Evolutionary conservation across 306 rosid genomes (phyloP), one percentile per base, ranked within the genome.

Genomic region (Trifolium fragiferum): DNA sequence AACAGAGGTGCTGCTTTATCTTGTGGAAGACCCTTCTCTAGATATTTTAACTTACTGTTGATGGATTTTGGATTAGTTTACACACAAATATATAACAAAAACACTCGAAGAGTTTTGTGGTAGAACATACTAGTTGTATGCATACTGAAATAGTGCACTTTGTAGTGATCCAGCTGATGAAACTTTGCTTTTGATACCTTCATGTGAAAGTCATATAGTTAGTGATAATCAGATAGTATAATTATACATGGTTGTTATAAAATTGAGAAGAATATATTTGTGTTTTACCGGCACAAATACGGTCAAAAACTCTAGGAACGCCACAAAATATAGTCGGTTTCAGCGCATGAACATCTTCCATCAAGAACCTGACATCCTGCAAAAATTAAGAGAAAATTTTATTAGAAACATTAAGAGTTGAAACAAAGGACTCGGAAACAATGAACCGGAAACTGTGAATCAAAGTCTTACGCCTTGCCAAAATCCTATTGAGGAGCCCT

Each of bases 281-380:
- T 55, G 37, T 54, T 20, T 44, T 84, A 92, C 97, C 97, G 0
- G 83, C 16, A 66, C 82, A 84, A 68, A 92, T 84, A 30, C 92
- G 87, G 68, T 94, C 98, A 54, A 82, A 94, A 78, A 94, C 97
- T 79, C 98, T 87, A 61, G 98, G 97, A 64, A 94, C 98, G 41
- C 93, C 97, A 72, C 93, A 94, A 77, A 91, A 94, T 46, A 90
- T 84, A 41, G 95, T 85, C 46, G 98, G 98, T 78, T 82, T 91
- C 46, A 91, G 82, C 66, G 80, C 77, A 74, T 91, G 95, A 69
- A 94, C 76, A 75, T 94, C 98, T 20, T 91, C 97, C 84, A 91
- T 62, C 66, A 94, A 73, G 82, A 89, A 88, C 76, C 95, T 89
- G 19, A 94, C 83, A 80, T 94, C 98, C 98, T 94, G 78, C 63